Evolutionary conservation across 1,284 basidiomycete species (phyloP).

Genomic region (Cutaneotrichosporon cyanovorans): DNA sequence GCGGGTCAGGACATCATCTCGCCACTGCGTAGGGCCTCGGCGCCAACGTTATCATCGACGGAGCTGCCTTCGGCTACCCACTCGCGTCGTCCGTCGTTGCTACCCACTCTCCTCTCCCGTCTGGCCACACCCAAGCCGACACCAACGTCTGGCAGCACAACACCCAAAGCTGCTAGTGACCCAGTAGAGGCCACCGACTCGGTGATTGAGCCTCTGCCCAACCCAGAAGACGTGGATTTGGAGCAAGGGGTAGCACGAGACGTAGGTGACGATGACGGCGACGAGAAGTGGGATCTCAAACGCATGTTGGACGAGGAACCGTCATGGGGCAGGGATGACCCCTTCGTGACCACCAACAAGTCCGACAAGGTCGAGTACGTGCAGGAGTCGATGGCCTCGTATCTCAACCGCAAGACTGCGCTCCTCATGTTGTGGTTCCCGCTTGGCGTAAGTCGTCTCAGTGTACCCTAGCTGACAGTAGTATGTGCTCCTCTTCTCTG

Average conservation of each 20-base stretch:
- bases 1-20: too few species aligned
- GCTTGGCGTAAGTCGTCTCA: constrained; percentile 34
- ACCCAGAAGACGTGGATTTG: neutral
- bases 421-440: constrained; percentile 46
- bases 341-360: constrained; percentile 18
- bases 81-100: too few species aligned
- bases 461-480: constrained; percentile 3
- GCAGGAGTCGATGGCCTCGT: constrained; percentile 42
- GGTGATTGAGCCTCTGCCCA: too few species aligned
- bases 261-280: constrained; percentile 27
- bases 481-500: constrained; percentile 45
- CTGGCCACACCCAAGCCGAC: too few species aligned
- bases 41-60: too few species aligned
- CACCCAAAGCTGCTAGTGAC: too few species aligned
- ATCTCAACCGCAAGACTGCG: constrained; percentile 46
- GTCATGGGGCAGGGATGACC: constrained; percentile 14
- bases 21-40: too few species aligned
- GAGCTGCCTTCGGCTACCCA: too few species aligned
- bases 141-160: too few species aligned
- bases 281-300: constrained; percentile 35
- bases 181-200: too few species aligned
- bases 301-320: constrained; percentile 30
- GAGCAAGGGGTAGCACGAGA: neutral
- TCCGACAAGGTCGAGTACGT: constrained; percentile 35
- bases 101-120: too few species aligned